Percentiles rank a stretch among this genome's conserved stretches.
Evolutionary conservation across 1,284 basidiomycete genomes (phyloP).

Genomic region (Ceratobasidium sp.): DNA sequence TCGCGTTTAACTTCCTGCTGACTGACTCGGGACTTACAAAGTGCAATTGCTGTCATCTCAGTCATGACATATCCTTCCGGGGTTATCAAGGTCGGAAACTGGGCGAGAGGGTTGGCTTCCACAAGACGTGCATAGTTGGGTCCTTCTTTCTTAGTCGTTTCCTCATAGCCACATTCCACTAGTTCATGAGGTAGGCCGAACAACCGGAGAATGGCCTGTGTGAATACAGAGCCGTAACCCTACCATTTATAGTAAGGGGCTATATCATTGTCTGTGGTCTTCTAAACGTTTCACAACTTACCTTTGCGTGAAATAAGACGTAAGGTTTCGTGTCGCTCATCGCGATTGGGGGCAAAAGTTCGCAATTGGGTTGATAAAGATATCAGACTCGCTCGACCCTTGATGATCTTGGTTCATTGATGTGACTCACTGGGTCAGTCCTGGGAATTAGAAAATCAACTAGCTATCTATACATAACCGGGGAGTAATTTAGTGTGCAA

Average conservation of each 20-base stretch:
- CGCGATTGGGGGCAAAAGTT: too few species aligned
- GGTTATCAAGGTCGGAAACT: constrained; percentile 41
- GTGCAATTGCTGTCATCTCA: constrained; percentile 40
- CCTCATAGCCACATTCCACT: constrained; percentile 34
- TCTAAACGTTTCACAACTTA: background rate
- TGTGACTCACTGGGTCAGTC: too few species aligned
- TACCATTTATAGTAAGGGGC: background rate
- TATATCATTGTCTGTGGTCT: background rate
- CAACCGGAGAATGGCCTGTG: constrained; percentile 31
- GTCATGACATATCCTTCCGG: constrained; percentile 40
- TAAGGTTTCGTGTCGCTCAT: constrained; percentile 17
- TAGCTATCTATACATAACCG: too few species aligned
- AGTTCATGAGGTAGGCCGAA: constrained; percentile 39
- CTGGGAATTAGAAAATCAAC: too few species aligned
- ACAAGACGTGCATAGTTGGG: constrained; percentile 37
- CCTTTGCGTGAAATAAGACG: constrained; percentile 26
- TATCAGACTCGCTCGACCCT: too few species aligned
- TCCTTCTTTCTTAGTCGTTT: constrained; percentile 35
- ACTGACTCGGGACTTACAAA: constrained; percentile 29
- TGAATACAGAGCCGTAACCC: constrained; percentile 12
- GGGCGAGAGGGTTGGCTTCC: constrained; percentile 39
- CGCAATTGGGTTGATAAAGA: too few species aligned
- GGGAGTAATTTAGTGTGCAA: too few species aligned
- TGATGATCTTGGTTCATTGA: too few species aligned
- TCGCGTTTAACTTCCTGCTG: background rate